Conservation (phyloP, 225 moss, liverwort and hornwort genomes). For the Polytrichum commune region DNA sequence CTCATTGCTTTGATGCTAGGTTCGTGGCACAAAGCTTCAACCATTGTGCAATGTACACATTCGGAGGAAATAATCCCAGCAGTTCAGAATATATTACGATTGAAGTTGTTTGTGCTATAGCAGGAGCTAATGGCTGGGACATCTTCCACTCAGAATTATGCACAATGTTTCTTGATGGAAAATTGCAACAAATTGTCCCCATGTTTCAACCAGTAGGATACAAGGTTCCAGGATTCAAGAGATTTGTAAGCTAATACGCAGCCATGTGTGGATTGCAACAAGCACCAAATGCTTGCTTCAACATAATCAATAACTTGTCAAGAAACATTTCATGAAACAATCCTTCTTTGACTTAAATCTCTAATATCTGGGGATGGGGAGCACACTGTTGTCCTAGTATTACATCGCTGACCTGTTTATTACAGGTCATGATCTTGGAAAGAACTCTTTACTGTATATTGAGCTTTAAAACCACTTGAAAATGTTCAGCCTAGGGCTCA, state of each 20-base stretch:
- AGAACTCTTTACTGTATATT: neutral
- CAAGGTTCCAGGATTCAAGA: neutral
- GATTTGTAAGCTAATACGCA: neutral
- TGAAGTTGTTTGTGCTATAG: neutral
- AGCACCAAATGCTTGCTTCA: conserved; percentile 13
- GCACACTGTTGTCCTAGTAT: neutral
- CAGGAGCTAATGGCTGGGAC: neutral
- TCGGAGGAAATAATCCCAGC: conserved; percentile 2
- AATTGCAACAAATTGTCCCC: conserved; percentile 4
- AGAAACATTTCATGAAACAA: neutral
- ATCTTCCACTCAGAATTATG: neutral
- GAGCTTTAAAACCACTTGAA: too few species aligned
- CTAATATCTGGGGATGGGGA: neutral
- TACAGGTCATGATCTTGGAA: neutral
- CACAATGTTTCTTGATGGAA: conserved; percentile 3
- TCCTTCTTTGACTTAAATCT: conserved; percentile 1
- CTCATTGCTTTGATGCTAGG: neutral
- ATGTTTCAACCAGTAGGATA: conserved; percentile 10
- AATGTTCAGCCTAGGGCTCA: too few species aligned
- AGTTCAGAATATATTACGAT: neutral
- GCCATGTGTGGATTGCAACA: conserved; percentile 10
- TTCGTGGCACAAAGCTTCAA: neutral
- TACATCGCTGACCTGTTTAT: neutral
- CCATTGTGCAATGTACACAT: neutral
- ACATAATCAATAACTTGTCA: conserved; percentile 4